phyloP scores from a whole-genome alignment of 202 grass and related monocot species.

The Setaria viridis region DNA sequence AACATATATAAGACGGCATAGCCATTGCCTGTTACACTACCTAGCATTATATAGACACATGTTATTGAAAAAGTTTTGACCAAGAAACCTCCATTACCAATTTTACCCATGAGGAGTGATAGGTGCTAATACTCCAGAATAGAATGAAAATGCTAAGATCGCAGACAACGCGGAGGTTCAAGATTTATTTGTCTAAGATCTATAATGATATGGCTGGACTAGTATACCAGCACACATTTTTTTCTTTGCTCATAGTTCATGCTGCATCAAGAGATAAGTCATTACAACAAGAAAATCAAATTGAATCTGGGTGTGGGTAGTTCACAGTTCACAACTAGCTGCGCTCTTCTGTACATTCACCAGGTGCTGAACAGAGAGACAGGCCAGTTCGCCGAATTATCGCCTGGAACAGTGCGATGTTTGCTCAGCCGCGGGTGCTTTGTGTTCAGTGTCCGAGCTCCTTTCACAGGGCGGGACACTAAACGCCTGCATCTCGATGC shows the following conservation, averaged over 20 bases:
- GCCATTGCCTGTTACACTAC: too few species aligned
- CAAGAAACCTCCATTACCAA: not conserved
- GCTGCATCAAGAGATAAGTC: not conserved
- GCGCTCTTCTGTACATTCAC: not conserved
- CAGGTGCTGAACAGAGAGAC: not conserved
- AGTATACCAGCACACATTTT: not conserved
- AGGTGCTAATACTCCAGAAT: not conserved
- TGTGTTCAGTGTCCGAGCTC: not conserved
- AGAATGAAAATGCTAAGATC: not conserved
- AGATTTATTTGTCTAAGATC: not conserved
- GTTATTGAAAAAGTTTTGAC: too few species aligned
- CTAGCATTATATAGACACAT: too few species aligned
- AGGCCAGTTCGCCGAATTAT: not conserved
- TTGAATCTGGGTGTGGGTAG: accelerated
- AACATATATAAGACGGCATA: not conserved
- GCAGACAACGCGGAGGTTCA: not conserved
- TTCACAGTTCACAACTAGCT: not conserved
- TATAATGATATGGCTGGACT: not conserved
- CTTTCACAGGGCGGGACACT: too few species aligned
- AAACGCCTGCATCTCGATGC: not conserved
- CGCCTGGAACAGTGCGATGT: not conserved
- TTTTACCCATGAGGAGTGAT: not conserved
- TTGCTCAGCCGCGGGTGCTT: not conserved
- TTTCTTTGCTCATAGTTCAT: not conserved
- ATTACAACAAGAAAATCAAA: not conserved